Evolutionary conservation across 192 early-diverging fungal genomes (phyloP).

Genomic region (Lobulomyces angularis): DNA sequence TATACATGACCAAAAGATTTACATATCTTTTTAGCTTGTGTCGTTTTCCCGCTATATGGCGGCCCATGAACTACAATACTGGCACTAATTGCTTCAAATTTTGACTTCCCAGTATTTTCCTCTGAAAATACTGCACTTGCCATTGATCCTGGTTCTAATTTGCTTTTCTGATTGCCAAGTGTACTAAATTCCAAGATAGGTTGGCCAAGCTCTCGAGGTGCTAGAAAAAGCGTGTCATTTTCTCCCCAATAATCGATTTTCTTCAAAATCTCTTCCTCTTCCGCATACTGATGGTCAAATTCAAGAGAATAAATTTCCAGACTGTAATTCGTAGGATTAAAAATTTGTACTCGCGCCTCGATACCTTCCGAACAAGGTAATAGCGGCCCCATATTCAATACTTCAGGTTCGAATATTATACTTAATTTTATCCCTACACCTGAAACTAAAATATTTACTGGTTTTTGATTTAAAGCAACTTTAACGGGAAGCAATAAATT

Average conservation of each 20-base stretch:
- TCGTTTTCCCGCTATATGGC: constrained; percentile 35
- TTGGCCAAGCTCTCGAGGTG: constrained; percentile 31
- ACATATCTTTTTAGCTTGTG: constrained; percentile 24
- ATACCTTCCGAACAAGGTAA: constrained; percentile 37
- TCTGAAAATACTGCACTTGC: not conserved
- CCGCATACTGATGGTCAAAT: constrained; percentile 38
- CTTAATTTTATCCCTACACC: constrained; percentile 24
- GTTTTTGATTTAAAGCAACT: constrained; percentile 31
- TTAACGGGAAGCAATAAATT: constrained; percentile 28
- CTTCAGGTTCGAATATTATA: constrained; percentile 35
- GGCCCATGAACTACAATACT: constrained; percentile 39
- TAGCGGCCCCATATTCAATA: constrained; percentile 28
- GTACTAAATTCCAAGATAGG: constrained; percentile 19
- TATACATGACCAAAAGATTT: constrained; percentile 16
- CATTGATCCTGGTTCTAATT: constrained; percentile 4
- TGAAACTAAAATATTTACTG: constrained; percentile 15
- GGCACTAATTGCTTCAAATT: constrained; percentile 11
- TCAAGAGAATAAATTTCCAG: constrained; percentile 40
- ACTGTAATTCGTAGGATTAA: constrained; percentile 33
- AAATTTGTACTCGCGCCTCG: constrained; percentile 23
- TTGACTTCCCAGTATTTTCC: constrained; percentile 1
- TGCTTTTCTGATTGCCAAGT: constrained; percentile 15
- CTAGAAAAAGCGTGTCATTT: constrained; percentile 23
- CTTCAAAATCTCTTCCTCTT: constrained; percentile 37
- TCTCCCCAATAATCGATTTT: constrained; percentile 20